A percentile compares a stretch with the other conserved stretches of the same genome.
Evolutionary conservation across 805 yeast genomes (phyloP).

Genomic region (Zygosaccharomyces bisporus): DNA sequence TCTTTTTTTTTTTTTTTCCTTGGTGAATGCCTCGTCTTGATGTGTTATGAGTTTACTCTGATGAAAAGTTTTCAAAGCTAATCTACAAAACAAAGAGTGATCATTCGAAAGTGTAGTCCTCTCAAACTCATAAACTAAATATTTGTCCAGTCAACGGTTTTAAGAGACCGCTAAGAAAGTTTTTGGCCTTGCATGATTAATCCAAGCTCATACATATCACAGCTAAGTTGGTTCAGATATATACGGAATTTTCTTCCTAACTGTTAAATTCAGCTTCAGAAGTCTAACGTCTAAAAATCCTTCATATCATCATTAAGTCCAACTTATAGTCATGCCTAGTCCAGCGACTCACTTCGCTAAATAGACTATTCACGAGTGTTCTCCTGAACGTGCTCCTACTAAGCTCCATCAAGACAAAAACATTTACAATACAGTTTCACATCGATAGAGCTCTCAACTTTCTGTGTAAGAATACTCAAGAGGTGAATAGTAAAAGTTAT

Average conservation of each 20-base stretch:
- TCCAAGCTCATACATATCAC: background rate
- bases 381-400: slow-evolving; percentile 3
- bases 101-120: too few relatives aligned
- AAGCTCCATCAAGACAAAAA: background rate
- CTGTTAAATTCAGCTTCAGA: slow-evolving; percentile 28
- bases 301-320: slow-evolving; percentile 30
- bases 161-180: too few relatives aligned
- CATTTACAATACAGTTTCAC: too few relatives aligned
- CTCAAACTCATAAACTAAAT: too few relatives aligned
- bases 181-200: background rate
- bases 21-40: background rate
- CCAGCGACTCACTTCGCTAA: background rate
- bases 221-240: slow-evolving; percentile 20
- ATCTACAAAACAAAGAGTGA: slow-evolving; percentile 4
- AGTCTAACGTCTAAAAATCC: slow-evolving; percentile 39
- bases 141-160: too few relatives aligned
- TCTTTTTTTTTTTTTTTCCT: background rate
- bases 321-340: background rate
- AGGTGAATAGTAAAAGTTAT: too few relatives aligned
- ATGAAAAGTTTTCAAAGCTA: slow-evolving; percentile 6
- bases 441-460: too few relatives aligned
- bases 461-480: too few relatives aligned
- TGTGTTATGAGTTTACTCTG: background rate
- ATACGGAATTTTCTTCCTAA: slow-evolving; percentile 32
- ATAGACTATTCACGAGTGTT: slow-evolving; percentile 2